Base-by-base conservation (phyloP, 2,329 filamentous ascomycete species). In the Fusarium sp. region DNA sequence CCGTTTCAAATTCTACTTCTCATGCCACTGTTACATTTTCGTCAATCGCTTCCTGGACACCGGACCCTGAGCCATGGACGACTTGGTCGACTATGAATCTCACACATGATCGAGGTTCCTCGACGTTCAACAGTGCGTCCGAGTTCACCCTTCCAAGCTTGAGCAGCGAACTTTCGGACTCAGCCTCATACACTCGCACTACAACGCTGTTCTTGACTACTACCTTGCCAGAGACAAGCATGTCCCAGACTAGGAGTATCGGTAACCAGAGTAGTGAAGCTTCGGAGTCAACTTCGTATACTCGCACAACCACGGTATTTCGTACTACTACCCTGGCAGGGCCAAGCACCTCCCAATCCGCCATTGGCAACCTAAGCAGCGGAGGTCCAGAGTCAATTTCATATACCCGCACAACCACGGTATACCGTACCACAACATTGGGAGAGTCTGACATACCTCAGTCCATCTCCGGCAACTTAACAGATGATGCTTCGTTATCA, bases 1-100 rank as follows among this genome's bases (percentile, higher is more conserved):
- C 70, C 5, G 52, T 57, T 5, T 62, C 58, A n/a, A 72, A 72
- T 43, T 63, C 64, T 4, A 73, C 66, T 23, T 36, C 46, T 17
- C 25, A 35, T 4, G 42, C 50, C 2, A 56, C 46, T n/a, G 36
- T 31, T 6, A 53, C 49, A 9, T 58, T 59, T 23, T 59, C 59
- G 3, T 57, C 66, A 15, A 36, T 59, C 20, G 18, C 18, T 58
- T 47, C 51, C 5, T 68, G 45, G 47, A 51, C 48, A 15, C 39
- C 66, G 18, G 58, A 45, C 7, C 41, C 51, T 6, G 45, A 53
- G 18, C 60, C 54, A 21, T 67, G 67, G 58, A 66, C 58, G 13
- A 59, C 40, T 29, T 66, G 54, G 56, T n/a, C 53, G 25, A 63
- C 67, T 2, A 66, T 53, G 45, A 63, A 49, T 31, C 50, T 72